phyloP scores from a whole-genome alignment of 108 stramenopile species.

The Nitzschia sp. region DNA sequence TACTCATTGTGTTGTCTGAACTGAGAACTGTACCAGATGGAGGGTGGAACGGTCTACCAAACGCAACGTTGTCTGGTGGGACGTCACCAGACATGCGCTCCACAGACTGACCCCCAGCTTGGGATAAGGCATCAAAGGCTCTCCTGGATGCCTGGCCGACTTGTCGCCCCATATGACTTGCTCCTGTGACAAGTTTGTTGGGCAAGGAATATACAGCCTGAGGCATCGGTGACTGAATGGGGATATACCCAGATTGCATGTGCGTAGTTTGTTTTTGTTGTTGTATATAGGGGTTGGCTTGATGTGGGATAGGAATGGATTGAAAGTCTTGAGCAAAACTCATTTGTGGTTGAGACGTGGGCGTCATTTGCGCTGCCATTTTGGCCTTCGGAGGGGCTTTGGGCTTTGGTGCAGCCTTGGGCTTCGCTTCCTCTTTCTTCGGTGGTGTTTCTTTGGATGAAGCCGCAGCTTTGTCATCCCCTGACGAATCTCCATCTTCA shows the following conservation, averaged over 20 bases:
- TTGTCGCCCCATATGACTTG: not conserved
- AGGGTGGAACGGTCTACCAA: constrained; percentile 42
- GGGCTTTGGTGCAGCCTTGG: constrained; percentile 4
- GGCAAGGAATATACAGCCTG: constrained; percentile 16
- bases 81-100: not conserved
- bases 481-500: constrained; percentile 35
- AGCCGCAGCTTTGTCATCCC: constrained; percentile 23
- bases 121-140: constrained; percentile 21
- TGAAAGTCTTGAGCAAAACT: constrained; percentile 6
- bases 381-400: not conserved
- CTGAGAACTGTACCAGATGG: constrained; percentile 10
- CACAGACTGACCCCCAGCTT: not conserved
- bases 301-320: constrained; percentile 28
- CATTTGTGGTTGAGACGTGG: not conserved
- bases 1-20: constrained; percentile 34
- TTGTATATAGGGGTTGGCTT: constrained; percentile 9
- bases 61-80: constrained; percentile 34
- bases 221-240: constrained; percentile 14
- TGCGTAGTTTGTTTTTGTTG: not conserved
- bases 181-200: constrained; percentile 12
- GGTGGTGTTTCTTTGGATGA: not conserved
- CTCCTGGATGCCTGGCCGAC: constrained; percentile 17
- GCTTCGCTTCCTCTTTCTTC: not conserved
- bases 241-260: not conserved
- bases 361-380: not conserved